Evolutionary conservation across 805 yeast species (phyloP).

Genomic region (Metahyphopichia silvanorum): DNA sequence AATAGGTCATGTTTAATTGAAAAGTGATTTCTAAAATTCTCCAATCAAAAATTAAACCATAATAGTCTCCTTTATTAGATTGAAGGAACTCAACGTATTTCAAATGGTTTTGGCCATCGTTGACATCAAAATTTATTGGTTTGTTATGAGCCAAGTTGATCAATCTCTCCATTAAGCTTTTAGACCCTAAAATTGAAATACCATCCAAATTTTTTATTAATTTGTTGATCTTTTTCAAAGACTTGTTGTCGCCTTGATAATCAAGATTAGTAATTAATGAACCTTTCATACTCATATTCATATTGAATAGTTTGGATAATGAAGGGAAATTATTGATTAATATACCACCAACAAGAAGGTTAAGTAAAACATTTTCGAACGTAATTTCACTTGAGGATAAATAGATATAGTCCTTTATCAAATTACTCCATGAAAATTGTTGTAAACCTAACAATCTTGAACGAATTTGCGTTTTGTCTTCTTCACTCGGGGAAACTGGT

Average conservation of each 20-base stretch:
- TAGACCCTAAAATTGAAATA: slow-evolving; percentile 24
- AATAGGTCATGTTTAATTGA: slow-evolving; percentile 27
- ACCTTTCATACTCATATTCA: slow-evolving; percentile 22
- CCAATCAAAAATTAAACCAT: slow-evolving; percentile 30
- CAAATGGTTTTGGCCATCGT: slow-evolving; percentile 24
- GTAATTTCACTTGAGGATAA: slow-evolving; percentile 24
- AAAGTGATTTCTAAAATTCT: slow-evolving; percentile 32
- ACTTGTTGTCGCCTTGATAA: slow-evolving; percentile 22
- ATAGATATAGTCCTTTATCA: slow-evolving; percentile 23
- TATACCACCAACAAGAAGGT: slow-evolving; percentile 24
- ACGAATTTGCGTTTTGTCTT: slow-evolving; percentile 12
- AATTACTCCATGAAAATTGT: slow-evolving; percentile 8
- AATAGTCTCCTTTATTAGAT: slow-evolving; percentile 18
- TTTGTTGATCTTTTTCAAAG: slow-evolving; percentile 18
- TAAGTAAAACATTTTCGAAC: slow-evolving; percentile 33
- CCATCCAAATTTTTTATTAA: slow-evolving; percentile 32
- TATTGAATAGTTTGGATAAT: slow-evolving; percentile 14
- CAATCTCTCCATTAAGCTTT: slow-evolving; percentile 21
- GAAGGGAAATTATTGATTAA: slow-evolving; percentile 19
- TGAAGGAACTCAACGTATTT: slow-evolving; percentile 29
- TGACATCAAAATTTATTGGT: slow-evolving; percentile 22
- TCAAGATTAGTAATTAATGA: slow-evolving; percentile 25
- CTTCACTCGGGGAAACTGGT: slow-evolving; percentile 17
- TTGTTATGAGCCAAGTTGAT: slow-evolving; percentile 18
- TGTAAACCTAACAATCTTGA: slow-evolving; percentile 13